Conservation (phyloP, 495 filamentous ascomycete species). For the Lasiosphaeriaceae sp. region DNA sequence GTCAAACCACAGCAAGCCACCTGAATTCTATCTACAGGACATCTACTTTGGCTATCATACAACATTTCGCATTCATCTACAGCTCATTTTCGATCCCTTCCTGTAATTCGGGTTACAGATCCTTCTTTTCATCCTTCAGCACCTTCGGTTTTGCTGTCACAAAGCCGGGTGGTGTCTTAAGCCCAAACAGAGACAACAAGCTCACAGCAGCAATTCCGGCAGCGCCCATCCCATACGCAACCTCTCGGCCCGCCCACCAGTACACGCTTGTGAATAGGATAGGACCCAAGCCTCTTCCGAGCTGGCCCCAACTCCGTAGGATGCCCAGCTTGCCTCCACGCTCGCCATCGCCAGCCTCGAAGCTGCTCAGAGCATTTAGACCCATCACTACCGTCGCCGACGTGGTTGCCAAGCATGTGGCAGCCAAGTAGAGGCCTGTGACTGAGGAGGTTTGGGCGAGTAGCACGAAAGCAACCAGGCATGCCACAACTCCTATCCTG, state of each 20-base stretch:
- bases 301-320: conserved; percentile 77
- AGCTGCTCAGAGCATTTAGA: conserved; percentile 83
- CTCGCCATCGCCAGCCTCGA: conserved; percentile 77
- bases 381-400: conserved; percentile 93
- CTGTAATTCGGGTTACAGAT: conserved; percentile 23
- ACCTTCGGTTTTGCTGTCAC: conserved; percentile 18
- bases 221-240: conserved; percentile 78
- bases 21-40: background rate
- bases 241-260: conserved; percentile 94
- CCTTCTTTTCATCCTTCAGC: conserved; percentile 31
- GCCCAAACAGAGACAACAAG: conserved; percentile 62
- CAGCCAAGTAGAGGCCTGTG: conserved; percentile 69
- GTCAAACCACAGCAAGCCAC: background rate
- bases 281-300: conserved; percentile 81
- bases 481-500: conserved; percentile 72
- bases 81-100: background rate
- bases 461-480: conserved; percentile 73
- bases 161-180: conserved; percentile 51
- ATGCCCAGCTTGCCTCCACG: conserved; percentile 82
- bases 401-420: conserved; percentile 78
- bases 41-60: background rate
- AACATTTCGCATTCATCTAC: background rate
- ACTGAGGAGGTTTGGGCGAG: conserved; percentile 66
- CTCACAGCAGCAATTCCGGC: conserved; percentile 72
- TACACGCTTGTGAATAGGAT: conserved; percentile 93